A percentile compares a stretch with the other conserved stretches of the same genome.
Evolutionary conservation across 2,329 filamentous ascomycete species (phyloP).

Genomic region (Daldinia sp.): DNA sequence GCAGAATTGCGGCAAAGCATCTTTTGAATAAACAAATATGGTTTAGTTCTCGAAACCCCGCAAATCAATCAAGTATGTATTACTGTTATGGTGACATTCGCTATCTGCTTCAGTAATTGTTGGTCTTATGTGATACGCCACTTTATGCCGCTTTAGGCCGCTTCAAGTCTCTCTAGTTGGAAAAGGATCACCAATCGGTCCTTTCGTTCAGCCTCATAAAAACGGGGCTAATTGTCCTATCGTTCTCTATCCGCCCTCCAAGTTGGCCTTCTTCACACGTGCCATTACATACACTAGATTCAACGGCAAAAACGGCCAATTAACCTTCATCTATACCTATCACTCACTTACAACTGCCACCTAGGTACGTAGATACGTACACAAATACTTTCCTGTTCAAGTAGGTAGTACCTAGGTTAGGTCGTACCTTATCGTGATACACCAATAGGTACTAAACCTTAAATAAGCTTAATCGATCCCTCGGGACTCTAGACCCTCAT

Average conservation of each 20-base stretch:
- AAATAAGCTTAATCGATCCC: neutral
- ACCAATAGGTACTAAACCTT: neutral
- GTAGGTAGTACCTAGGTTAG: too few relatives aligned
- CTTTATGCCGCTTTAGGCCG: too few relatives aligned
- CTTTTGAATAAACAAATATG: neutral
- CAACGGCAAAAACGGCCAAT: neutral
- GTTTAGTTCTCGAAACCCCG: neutral
- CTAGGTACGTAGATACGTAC: neutral
- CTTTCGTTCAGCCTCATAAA: constrained; percentile 1
- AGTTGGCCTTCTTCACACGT: neutral
- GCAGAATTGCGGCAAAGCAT: neutral
- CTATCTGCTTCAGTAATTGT: neutral
- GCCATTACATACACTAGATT: neutral
- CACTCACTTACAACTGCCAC: too few relatives aligned
- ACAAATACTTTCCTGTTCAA: neutral
- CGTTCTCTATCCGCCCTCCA: neutral
- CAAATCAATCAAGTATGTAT: neutral
- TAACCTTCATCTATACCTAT: neutral
- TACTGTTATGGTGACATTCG: neutral
- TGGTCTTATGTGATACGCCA: neutral
- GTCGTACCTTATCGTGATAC: too few relatives aligned
- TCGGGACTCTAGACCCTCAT: neutral
- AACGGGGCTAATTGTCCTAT: neutral
- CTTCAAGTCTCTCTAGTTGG: neutral
- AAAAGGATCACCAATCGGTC: neutral